Conservation (phyloP, 345 rosid species). For the Microthlaspi erraticum region DNA sequence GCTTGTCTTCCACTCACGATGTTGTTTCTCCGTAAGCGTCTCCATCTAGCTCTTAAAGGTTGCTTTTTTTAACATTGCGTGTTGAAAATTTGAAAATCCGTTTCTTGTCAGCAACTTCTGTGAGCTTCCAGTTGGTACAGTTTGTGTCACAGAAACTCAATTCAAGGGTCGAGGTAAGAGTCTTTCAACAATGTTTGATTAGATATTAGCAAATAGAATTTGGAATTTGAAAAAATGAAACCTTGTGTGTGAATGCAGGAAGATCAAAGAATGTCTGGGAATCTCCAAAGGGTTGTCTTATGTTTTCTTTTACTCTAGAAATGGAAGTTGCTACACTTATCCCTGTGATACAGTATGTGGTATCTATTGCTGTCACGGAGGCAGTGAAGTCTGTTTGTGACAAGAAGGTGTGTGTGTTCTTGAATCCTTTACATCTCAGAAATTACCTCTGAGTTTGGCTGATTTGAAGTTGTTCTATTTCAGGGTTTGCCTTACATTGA, state of each 20-base stretch:
- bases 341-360: conserved; percentile 84
- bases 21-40: conserved; percentile 72
- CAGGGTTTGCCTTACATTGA: conserved; percentile 78
- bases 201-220: neutral
- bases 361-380: conserved; percentile 79
- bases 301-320: conserved; percentile 79
- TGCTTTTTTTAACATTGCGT: conserved; percentile 5
- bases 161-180: conserved; percentile 75
- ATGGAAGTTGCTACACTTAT: conserved; percentile 74
- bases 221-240: neutral
- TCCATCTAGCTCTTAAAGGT: too few species aligned
- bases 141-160: conserved; percentile 77
- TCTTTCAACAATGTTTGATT: neutral
- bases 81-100: conserved; percentile 18
- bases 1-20: conserved; percentile 78
- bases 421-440: neutral
- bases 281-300: conserved; percentile 81
- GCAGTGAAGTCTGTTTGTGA: conserved; percentile 77
- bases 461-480: conserved; percentile 34
- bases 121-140: conserved; percentile 81
- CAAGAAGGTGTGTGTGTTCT: conserved; percentile 49
- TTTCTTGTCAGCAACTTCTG: conserved; percentile 65
- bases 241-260: conserved; percentile 49
- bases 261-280: conserved; percentile 84
- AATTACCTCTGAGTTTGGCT: neutral